A percentile compares a stretch with the other conserved stretches of the same genome.
Evolutionary conservation across 2,329 filamentous ascomycete species (phyloP).

Genomic region (Periconia digitata): DNA sequence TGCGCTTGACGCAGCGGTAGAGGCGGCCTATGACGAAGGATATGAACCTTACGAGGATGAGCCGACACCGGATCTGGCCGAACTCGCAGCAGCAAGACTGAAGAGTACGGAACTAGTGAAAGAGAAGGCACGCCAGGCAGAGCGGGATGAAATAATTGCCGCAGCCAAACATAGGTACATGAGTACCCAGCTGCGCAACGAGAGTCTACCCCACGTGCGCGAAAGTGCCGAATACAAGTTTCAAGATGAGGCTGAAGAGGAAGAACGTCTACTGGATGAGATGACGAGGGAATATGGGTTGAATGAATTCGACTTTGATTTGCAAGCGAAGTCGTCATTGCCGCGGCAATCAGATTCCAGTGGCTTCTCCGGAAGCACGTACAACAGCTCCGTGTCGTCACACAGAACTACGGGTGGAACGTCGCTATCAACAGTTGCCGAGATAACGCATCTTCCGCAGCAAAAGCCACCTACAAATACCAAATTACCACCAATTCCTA

Average conservation of each 20-base stretch:
- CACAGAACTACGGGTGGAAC: slow-evolving; percentile 70
- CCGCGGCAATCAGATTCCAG: slow-evolving; percentile 83
- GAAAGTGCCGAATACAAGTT: slow-evolving; percentile 40
- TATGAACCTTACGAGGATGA: slow-evolving; percentile 70
- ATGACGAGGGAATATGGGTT: slow-evolving; percentile 82
- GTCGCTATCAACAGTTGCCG: slow-evolving; percentile 71
- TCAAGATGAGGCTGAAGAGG: slow-evolving; percentile 49
- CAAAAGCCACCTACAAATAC: slow-evolving; percentile 35
- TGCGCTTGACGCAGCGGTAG: slow-evolving; percentile 90
- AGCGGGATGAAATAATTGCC: slow-evolving; percentile 67
- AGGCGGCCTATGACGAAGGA: slow-evolving; percentile 92
- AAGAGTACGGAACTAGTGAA: slow-evolving; percentile 74
- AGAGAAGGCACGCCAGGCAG: slow-evolving; percentile 72
- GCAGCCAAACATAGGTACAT: slow-evolving; percentile 63
- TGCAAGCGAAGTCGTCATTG: slow-evolving; percentile 66
- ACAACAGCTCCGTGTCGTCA: slow-evolving; percentile 76
- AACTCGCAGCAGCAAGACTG: slow-evolving; percentile 39
- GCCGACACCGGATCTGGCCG: slow-evolving; percentile 43
- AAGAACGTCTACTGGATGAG: slow-evolving; percentile 69
- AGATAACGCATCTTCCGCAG: slow-evolving; percentile 53
- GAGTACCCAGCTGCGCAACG: slow-evolving; percentile 46
- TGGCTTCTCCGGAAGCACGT: slow-evolving; percentile 73
- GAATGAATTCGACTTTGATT: slow-evolving; percentile 77
- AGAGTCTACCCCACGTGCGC: slow-evolving; percentile 46
- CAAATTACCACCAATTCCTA: slow-evolving; percentile 27